A percentile compares a stretch with the other conserved stretches of the same genome.
Conservation (phyloP, 768 basidiomycete species). For the Cyclocybe cylindracea region DNA sequence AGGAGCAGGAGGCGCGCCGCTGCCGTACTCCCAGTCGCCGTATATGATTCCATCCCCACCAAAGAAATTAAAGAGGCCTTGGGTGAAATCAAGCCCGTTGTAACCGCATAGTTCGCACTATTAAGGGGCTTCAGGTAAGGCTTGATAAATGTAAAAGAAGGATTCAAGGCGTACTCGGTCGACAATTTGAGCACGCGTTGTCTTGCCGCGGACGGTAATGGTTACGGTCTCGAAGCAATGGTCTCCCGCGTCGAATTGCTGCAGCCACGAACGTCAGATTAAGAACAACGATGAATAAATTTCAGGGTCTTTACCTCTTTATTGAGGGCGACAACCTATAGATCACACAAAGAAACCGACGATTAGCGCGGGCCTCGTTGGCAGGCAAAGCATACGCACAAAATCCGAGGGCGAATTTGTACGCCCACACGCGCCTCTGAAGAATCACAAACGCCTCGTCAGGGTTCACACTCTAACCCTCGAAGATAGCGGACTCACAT, state of each 20-base stretch:
- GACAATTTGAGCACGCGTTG: constrained; percentile 41
- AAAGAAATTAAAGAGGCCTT: constrained; percentile 45
- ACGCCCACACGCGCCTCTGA: constrained; percentile 45
- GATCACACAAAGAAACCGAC: background rate
- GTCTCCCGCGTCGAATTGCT: constrained; percentile 42
- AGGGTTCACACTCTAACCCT: background rate
- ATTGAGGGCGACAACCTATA: constrained; percentile 47
- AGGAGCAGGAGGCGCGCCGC: constrained; percentile 18
- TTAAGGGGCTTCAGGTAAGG: background rate
- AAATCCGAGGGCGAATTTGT: constrained; percentile 26
- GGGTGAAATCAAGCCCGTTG: constrained; percentile 48
- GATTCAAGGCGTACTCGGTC: constrained; percentile 37
- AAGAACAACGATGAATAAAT: background rate
- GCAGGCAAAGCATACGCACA: constrained; percentile 22
- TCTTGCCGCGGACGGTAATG: constrained; percentile 38
- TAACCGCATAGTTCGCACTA: constrained; percentile 41
- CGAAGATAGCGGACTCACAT: constrained; percentile 19
- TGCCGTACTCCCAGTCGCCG: constrained; percentile 41
- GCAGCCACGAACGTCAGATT: too few relatives aligned
- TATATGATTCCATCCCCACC: constrained; percentile 36
- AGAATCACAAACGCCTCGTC: background rate
- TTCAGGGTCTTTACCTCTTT: constrained; percentile 27
- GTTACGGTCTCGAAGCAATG: constrained; percentile 49
- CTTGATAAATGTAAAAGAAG: background rate
- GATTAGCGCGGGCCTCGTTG: background rate